phyloP scores from a whole-genome alignment of 2,329 filamentous ascomycete genomes.

The Ophiostoma pallidulum region DNA sequence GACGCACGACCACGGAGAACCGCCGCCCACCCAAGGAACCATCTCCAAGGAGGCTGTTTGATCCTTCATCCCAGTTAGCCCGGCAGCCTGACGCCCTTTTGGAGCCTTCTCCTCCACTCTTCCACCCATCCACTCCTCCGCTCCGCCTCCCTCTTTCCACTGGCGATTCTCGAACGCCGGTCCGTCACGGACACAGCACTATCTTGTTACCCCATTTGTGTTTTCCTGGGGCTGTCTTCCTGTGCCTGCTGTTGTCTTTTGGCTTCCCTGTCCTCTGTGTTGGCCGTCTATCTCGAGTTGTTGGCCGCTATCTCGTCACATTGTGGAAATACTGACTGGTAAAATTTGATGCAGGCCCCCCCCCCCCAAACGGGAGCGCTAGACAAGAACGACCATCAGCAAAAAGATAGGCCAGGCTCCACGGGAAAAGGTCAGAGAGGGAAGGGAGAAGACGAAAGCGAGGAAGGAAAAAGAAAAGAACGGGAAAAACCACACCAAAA shows the following conservation, averaged over 20 bases:
- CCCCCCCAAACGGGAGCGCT: too few relatives aligned
- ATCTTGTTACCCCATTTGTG: not conserved
- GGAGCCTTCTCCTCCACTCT: not conserved
- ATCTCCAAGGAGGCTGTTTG: not conserved
- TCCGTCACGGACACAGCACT: conserved; percentile 1
- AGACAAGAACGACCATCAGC: too few relatives aligned
- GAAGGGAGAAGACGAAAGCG: too few relatives aligned
- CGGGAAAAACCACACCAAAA: too few relatives aligned
- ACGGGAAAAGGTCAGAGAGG: too few relatives aligned
- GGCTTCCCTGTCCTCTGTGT: not conserved
- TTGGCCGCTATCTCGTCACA: too few relatives aligned
- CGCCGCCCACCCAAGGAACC: not conserved
- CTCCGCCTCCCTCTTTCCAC: conserved; percentile 2
- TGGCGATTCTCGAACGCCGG: conserved; percentile 1
- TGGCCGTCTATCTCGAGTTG: too few relatives aligned
- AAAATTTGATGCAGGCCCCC: too few relatives aligned
- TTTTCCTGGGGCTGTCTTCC: not conserved
- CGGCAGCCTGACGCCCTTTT: not conserved
- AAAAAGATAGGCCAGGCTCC: too few relatives aligned
- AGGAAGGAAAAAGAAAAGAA: too few relatives aligned
- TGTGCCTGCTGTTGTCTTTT: not conserved
- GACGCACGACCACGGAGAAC: not conserved
- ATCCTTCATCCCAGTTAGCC: conserved; percentile 6
- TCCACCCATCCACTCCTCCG: not conserved
- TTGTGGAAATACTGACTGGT: too few relatives aligned